Evolutionary conservation across 352 stramenopile species (phyloP).

Genomic region (Pythium myriotylum): DNA sequence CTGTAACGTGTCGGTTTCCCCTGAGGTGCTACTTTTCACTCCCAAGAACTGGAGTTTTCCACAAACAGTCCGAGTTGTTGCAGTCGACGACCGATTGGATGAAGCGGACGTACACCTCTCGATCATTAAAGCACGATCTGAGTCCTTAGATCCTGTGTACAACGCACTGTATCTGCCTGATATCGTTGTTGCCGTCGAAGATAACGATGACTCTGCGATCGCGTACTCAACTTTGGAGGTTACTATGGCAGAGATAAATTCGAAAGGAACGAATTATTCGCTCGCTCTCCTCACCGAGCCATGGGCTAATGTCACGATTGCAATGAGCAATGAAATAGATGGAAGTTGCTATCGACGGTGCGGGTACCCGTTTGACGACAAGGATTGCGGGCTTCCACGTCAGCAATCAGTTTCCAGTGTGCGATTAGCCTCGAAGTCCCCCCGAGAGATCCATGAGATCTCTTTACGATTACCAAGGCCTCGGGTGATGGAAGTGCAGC

Average conservation of each 20-base stretch:
- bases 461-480: constrained; percentile 36
- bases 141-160: constrained; percentile 62
- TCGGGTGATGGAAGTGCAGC: constrained; percentile 65
- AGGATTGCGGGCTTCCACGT: constrained; percentile 56
- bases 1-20: constrained; percentile 71
- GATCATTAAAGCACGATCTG: constrained; percentile 45
- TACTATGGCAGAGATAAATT: constrained; percentile 39
- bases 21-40: constrained; percentile 52
- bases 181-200: constrained; percentile 67
- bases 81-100: constrained; percentile 70
- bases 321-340: constrained; percentile 76
- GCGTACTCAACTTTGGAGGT: constrained; percentile 51
- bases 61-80: constrained; percentile 68
- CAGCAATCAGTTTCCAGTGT: constrained; percentile 71
- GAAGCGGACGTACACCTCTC: constrained; percentile 67
- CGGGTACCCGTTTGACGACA: constrained; percentile 60
- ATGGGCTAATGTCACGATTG: constrained; percentile 72
- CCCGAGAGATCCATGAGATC: constrained; percentile 67
- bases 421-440: constrained; percentile 55
- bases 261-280: constrained; percentile 36
- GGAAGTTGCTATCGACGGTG: constrained; percentile 68
- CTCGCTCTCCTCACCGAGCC: constrained; percentile 61
- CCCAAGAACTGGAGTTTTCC: constrained; percentile 56
- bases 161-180: constrained; percentile 55
- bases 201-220: constrained; percentile 62